Evolutionary conservation across 2,329 filamentous ascomycete species (phyloP), one percentile per base, ranked within the genome.

Genomic region (Alternaria metachromatica): DNA sequence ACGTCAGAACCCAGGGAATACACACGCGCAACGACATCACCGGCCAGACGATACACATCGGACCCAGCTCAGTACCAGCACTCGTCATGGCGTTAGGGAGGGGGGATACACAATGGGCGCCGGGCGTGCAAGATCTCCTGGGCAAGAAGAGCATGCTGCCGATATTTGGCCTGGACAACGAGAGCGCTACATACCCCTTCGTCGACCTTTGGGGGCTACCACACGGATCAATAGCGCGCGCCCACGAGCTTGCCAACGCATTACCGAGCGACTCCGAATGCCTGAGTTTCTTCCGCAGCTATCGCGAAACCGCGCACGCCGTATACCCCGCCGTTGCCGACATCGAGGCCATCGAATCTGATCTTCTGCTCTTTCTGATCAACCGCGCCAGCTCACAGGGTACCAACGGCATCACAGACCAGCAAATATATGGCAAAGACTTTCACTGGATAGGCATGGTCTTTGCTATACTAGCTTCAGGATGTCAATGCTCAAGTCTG

Each of bases 181-280:
- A 89, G 70, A 87, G 85, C 41, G 87, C 87, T 5, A 89, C 87
- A 9, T 90, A 90, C 71, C 88, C 88, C 7, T 90, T 90, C 69
- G 87, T 90, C 26, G 88, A 89, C 71, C 78, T 90, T 3, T 90
- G 87, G 87, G 88, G 83, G 2, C 67, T 88, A 6, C 87, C 86
- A 2, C 87, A 89, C 60, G 87, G 85, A 54, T 87, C 86, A 1
- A 81, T 86, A 6, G 83, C 86, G 64, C 85, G 88, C 70, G 83
- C 88, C 6, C 84, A 82, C 61, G 87, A 88, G 56, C 82, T 90
- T 3, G 87, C 86, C 37, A 87, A 86, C 68, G 86, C 87, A 2
- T 78, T 90, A 30, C 88, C 88, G 0, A 84, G 80, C 63, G 88
- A 90, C 70, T 80, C 83, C 21, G 85, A 89, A 70, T 87, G 87